A percentile compares a stretch with the other conserved stretches of the same genome.
phyloP scores from a whole-genome alignment of 208 protist genomes.

The Trypanosoma melophagium region DNA sequence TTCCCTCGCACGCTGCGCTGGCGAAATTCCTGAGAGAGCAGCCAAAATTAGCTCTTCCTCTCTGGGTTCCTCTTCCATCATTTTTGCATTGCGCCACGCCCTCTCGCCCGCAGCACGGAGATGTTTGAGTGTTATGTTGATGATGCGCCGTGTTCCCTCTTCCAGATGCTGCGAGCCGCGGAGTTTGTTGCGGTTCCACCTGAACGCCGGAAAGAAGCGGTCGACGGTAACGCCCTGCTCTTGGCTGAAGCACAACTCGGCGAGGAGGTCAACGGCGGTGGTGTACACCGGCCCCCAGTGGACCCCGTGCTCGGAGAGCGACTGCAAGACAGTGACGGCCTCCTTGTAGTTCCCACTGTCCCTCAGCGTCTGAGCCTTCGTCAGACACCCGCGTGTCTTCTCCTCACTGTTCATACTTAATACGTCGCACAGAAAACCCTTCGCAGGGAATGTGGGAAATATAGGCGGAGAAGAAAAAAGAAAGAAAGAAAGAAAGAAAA shows the following conservation, averaged over 20 bases:
- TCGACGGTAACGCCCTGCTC: conserved; percentile 32
- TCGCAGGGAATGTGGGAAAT: neutral
- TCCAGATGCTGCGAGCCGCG: conserved; percentile 55
- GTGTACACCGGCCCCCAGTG: conserved; percentile 44
- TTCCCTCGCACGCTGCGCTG: conserved; percentile 46
- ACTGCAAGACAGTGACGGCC: conserved; percentile 49
- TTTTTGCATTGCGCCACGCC: conserved; percentile 30
- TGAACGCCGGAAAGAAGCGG: conserved; percentile 33
- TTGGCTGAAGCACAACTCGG: conserved; percentile 52
- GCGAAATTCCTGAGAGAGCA: conserved; percentile 53
- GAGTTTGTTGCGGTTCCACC: conserved; percentile 39
- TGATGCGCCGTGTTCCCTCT: conserved; percentile 51
- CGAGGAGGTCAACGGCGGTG: conserved; percentile 56
- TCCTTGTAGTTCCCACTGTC: conserved; percentile 41
- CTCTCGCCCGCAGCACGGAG: conserved; percentile 43
- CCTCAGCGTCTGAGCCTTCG: conserved; percentile 57
- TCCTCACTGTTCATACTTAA: conserved; percentile 37
- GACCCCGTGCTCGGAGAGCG: conserved; percentile 33
- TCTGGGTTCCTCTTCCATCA: conserved; percentile 30
- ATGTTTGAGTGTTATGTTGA: conserved; percentile 45
- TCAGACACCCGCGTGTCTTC: conserved; percentile 43
- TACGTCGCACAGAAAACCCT: neutral
- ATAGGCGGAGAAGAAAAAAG: neutral
- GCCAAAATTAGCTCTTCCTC: conserved; percentile 55
- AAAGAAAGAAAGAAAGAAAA: neutral